Evolutionary conservation across 345 rosid genomes (phyloP), one percentile per base, ranked within the genome.

Genomic region (Boechera divaricarpa): DNA sequence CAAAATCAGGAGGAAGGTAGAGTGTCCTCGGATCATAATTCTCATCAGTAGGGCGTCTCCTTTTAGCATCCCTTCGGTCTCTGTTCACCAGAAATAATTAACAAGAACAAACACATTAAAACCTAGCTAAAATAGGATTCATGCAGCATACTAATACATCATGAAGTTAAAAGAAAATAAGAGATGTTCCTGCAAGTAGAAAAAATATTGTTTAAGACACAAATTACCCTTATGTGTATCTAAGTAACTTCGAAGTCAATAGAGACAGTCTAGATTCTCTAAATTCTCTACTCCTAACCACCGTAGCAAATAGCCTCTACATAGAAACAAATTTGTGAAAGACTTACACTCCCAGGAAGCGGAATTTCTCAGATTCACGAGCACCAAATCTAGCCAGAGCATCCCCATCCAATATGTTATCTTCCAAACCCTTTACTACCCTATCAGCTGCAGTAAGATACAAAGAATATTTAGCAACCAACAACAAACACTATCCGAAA

Each of bases 1-100:
- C 75, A 87, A 95, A 95, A 80, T 85, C 82, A 70, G 94, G 88
- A 59, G 98, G 99, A 80, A 95, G 77, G 86, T 91, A 92, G 70
- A 95, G 87, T 74, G 96, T 95, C 80, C 82, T 88, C 36, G 93
- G 85, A 76, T 95, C 94, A 84, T 90, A 95, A 80, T 83, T 82
- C 58, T 44, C 81, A 84, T 92, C 96, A 45, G 87, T 90, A 61
- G 98, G 96, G 16, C 77, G 82, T 74, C 91, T 89, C 81, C 82
- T 67, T 42, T 82, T 85, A 35, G 86, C 98, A 85, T 94, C 99
- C 75, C 83, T 80, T 28, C 82, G 88, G 70, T 77, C 85, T 68
- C 93, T 90, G 84, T 81, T 75, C 59, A 77, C 76, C 74, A 47
- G 49, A 44, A 69, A 56, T 79, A 42, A 26, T 65, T 32, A 24